Evolutionary conservation across 768 basidiomycete genomes (phyloP), one percentile per base, ranked within the genome.

Genomic region (Kwoniella shandongensis): DNA sequence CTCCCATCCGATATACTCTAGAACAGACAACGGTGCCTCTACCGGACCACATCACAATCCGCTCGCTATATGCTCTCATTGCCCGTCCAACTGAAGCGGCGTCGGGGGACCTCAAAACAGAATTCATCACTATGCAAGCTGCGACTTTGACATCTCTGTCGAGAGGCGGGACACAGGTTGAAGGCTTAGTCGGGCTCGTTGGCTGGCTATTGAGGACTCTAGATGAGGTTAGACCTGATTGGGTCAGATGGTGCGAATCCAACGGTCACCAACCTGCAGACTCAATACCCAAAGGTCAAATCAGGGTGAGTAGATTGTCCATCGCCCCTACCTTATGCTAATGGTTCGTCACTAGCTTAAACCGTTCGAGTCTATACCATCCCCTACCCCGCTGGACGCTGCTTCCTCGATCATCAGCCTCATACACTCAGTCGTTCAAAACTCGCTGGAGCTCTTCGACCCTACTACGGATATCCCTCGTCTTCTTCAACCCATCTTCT

Each of bases 101-200:
- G 12, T 29, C 15, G 10, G 27, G 23, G 13, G 56, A 58, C 23
- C 25, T 22, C 17, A 67, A 41, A 23, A 41, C 58, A 1, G 67
- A 72, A n/a, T 50, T 63, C 22, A 54, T 72, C 35, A 61, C 61
- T 35, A 67, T 64, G 3, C 91, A 98, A 80, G 91, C 96, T 44
- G 83, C 82, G 61, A 89, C 94, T 74, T 92, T 88, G 84, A 90
- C 88, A 76, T 81, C 88, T 15, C 80, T 97, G 77, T 72, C 69
- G 4, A 66, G 63, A 44, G 59, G 62, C 40, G 71, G 71, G 2
- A 49, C 44, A 1, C 51, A 62, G 18, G 66, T 68, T 7, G 62
- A 63, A 13, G 57, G 62, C 1, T 38, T 65, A 13, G 51, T 54
- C 2, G 71, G 71, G 1, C 20, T 76, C n/a, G 66, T 76, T 7